Conservation (phyloP, 176 grass and related monocot species). For the Secale cereale region DNA sequence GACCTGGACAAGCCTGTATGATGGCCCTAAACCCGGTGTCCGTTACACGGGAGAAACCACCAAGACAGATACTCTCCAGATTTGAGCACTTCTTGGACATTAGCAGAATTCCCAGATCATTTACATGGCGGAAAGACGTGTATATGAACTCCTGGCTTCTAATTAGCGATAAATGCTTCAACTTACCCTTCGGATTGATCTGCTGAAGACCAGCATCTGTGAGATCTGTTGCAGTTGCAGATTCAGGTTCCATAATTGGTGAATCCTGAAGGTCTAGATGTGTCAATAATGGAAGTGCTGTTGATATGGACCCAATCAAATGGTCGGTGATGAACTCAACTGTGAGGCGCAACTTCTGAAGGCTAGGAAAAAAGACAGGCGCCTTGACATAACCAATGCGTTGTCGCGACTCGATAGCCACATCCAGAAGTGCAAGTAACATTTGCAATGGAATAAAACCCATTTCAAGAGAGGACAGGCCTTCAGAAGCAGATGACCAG, state of each 20-base stretch:
- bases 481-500: constrained; percentile 65
- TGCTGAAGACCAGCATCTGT: constrained; percentile 85
- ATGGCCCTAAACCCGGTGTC: constrained; percentile 89
- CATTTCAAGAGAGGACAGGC: constrained; percentile 72
- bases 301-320: constrained; percentile 73
- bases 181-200: constrained; percentile 78
- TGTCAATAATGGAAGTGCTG: constrained; percentile 61
- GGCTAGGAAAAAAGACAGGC: constrained; percentile 65
- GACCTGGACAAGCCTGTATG: constrained; percentile 80
- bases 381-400: constrained; percentile 35
- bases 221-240: constrained; percentile 68
- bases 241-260: constrained; percentile 69
- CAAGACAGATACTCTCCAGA: constrained; percentile 88
- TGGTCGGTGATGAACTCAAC: constrained; percentile 89
- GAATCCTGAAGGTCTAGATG: constrained; percentile 93
- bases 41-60: constrained; percentile 89
- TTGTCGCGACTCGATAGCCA: constrained; percentile 31
- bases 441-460: constrained; percentile 88
- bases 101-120: constrained; percentile 85
- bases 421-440: constrained; percentile 60
- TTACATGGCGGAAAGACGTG: constrained; percentile 76
- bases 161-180: constrained; percentile 88
- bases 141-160: constrained; percentile 87
- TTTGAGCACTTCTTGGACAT: constrained; percentile 78
- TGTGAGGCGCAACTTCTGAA: constrained; percentile 70